Evolutionary conservation across 768 basidiomycete species (phyloP).

Genomic region (Pleurotus ostreatus): DNA sequence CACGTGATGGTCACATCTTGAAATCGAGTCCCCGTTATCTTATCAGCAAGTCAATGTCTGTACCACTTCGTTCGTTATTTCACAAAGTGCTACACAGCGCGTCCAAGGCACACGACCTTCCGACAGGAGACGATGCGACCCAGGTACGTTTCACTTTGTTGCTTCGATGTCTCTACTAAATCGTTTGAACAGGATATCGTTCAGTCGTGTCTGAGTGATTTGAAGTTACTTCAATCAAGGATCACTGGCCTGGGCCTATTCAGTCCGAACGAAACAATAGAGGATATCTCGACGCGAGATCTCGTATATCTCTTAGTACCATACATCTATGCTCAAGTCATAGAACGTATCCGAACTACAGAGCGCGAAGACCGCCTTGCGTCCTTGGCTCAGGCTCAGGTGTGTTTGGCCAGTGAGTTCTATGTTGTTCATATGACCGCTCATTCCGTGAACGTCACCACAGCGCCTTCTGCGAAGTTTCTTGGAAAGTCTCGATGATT

Average conservation of each 20-base stretch:
- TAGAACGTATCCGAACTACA: conserved; percentile 51
- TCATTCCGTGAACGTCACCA: background rate
- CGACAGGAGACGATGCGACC: conserved; percentile 38
- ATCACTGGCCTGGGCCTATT: conserved; percentile 66
- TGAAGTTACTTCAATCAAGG: conserved; percentile 48
- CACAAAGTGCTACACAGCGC: conserved; percentile 28
- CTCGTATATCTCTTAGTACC: conserved; percentile 74
- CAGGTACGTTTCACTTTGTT: conserved; percentile 27
- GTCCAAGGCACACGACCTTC: conserved; percentile 33
- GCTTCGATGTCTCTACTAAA: background rate
- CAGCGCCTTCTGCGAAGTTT: conserved; percentile 50
- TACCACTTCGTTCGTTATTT: conserved; percentile 37
- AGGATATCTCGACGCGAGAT: conserved; percentile 78
- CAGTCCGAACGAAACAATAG: conserved; percentile 78
- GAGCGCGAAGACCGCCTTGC: conserved; percentile 56
- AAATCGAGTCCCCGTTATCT: background rate
- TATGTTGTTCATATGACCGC: background rate
- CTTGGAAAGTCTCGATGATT: conserved; percentile 50
- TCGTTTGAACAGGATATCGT: conserved; percentile 48
- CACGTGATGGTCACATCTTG: too few relatives aligned
- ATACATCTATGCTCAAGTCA: conserved; percentile 62
- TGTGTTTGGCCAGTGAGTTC: conserved; percentile 26
- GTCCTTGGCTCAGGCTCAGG: conserved; percentile 54
- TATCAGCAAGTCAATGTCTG: conserved; percentile 10
- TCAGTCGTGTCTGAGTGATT: conserved; percentile 48